These are phyloP conservation scores for Micromonas pusilla DNA, from an alignment of 139 green algal genomes.

Conservation along the genomic window DNA sequence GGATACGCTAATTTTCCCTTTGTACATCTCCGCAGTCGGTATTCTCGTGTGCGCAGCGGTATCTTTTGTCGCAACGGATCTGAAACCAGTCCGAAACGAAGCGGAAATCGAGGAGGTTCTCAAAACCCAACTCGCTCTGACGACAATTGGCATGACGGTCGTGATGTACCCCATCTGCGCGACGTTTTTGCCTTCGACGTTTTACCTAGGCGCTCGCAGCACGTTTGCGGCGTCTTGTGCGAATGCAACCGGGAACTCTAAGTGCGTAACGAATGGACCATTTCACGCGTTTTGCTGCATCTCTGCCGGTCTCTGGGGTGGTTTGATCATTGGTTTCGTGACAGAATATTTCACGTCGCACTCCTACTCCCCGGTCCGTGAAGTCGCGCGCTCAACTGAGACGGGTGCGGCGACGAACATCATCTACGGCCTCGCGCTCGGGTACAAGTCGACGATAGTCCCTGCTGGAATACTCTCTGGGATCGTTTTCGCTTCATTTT, in stretches of 20 bases:
- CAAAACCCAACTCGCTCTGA: constrained; percentile 89
- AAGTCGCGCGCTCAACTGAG: constrained; percentile 82
- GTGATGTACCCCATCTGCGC: constrained; percentile 39
- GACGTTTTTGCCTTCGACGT: constrained; percentile 28
- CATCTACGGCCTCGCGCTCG: constrained; percentile 93
- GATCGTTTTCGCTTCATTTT: constrained; percentile 76
- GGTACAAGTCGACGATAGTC: constrained; percentile 89
- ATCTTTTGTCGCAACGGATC: constrained; percentile 86
- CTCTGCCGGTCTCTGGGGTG: constrained; percentile 78
- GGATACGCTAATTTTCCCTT: constrained; percentile 71
- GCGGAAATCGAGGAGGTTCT: constrained; percentile 79
- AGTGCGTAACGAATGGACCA: constrained; percentile 53
- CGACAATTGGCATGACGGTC: constrained; percentile 79
- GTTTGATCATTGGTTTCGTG: constrained; percentile 84
- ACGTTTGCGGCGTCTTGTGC: constrained; percentile 9
- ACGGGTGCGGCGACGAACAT: constrained; percentile 92
- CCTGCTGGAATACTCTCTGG: constrained; percentile 78
- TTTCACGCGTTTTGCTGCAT: constrained; percentile 86
- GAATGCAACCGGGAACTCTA: constrained; percentile 32
- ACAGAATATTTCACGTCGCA: constrained; percentile 98
- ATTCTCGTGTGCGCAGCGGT: constrained; percentile 86
- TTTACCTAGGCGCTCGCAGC: constrained; percentile 26
- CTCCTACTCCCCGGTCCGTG: constrained; percentile 58
- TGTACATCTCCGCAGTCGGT: constrained; percentile 70
- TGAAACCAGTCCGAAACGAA: constrained; percentile 42